Base-by-base conservation (phyloP, 768 basidiomycete species). In the Suillus discolor region DNA sequence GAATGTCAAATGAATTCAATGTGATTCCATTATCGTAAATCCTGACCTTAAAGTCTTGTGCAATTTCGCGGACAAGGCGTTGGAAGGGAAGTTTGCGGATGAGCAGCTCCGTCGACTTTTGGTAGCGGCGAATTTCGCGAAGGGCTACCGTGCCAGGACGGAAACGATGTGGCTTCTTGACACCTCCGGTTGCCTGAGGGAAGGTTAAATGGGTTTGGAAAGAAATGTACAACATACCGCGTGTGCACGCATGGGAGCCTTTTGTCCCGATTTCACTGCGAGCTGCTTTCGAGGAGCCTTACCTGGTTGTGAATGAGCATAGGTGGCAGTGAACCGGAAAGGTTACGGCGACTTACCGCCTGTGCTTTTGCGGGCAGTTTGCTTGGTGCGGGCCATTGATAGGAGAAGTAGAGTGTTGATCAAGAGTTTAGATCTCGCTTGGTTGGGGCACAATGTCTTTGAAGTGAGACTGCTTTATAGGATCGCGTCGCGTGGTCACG, bases 131-230 rank as follows among this genome's bases (percentile, higher is more conserved):
- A 74, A 94, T 94, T 82, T 94, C 93, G 81, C 92, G 91, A 70
- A 94, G 90, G 68, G 93, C 93, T 69, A 94, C 94, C 36, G 93
- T 94, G 80, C 93, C 87, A 53, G 88, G 88, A 72, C 87, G 82
- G 85, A 92, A 93, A 66, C 92, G 86, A 84, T 94, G 93, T 68
- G 92, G 93, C 85, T 94, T 95, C 91, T 94, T 94, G 68, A 94
- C 93, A 84, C 93, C 93, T 82, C 93, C 93, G 68, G 92, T 85
- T 44, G 87, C 78, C 77, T 83, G 80, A 66, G 64, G 65, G 6
- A 66, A 59, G 78, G 68, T 70, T 61, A 28, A 65, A 62, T 38
- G 3, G 11, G 49, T 73, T 47, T 70, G 20, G 64, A 28, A 45
- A 20, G 44, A 45, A 45, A n/a, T 8, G 44, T 0, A 45, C 44